Evolutionary conservation across 73 alveolate species (phyloP), one percentile per base, ranked within the genome.

Genomic region (Paraurostyla sp.): DNA sequence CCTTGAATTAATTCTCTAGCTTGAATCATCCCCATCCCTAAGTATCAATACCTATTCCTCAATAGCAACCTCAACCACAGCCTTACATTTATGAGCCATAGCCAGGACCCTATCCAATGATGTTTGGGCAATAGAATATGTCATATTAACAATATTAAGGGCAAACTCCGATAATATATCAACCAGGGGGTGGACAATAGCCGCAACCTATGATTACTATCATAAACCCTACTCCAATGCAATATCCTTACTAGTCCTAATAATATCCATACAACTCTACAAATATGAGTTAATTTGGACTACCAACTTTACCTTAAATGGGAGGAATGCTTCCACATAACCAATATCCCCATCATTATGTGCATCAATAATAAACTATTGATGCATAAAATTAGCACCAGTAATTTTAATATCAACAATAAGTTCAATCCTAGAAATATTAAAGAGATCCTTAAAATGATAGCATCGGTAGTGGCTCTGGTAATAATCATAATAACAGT

Each of bases 121-220:
- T 60, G 50, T 60, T 29, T 60, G 45, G 49, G 27, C 50, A 60
- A 25, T 33, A 60, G 32, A 30, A 60, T 27, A 11, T 33, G 50
- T 35, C 69, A 52, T 52, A 9, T 52, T 52, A 9, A 52, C 33
- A 52, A 20, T 52, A 52, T 20, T 25, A 35, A 9, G 69, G 69
- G 7, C n/a, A n/a, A n/a, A n/a, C n/a, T n/a, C n/a, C n/a, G n/a
- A 60, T 60, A 60, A 60, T 60, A 25, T 60, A 60, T 60, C 78
- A 45, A 60, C 23, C 69, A 18, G 13, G 23, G 23, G 69, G 69
- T 20, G 33, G 25, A 27, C 29, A 60, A 30, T 30, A 60, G 25
- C n/a, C n/a, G n/a, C n/a, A n/a, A n/a, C 78, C 78, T 16, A 60
- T 60, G 78, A 60, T 60, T 13, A 60, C 78, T 11, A 60, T 60